phyloP scores from a whole-genome alignment of 306 rosid genomes.

The Casuarina glauca region DNA sequence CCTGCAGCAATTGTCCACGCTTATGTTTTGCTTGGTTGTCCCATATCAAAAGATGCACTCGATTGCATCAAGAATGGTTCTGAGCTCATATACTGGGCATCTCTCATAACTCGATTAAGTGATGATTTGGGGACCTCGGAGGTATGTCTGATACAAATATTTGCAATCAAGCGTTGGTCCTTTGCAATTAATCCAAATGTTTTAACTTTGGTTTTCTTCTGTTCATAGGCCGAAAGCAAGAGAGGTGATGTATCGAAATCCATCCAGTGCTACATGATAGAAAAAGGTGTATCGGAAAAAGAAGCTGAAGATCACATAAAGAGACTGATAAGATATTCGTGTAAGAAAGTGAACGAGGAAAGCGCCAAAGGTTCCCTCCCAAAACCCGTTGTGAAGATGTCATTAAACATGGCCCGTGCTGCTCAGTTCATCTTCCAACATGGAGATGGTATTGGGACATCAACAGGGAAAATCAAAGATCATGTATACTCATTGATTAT shows the following conservation, averaged over 20 bases:
- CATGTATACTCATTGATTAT: conserved; percentile 22
- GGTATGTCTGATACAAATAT: conserved; percentile 7
- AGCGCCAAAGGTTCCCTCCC: conserved; percentile 6
- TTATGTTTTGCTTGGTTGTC: conserved; percentile 10
- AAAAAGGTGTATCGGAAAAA: conserved; percentile 23
- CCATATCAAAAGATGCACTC: conserved; percentile 9
- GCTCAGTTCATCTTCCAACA: conserved; percentile 29
- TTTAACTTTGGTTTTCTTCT: not conserved
- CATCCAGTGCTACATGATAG: conserved; percentile 29
- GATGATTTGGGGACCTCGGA: conserved; percentile 38
- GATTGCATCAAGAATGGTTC: conserved; percentile 19
- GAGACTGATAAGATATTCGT: conserved; percentile 16
- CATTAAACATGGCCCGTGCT: conserved; percentile 32
- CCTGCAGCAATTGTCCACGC: conserved; percentile 30
- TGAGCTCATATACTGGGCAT: conserved; percentile 25
- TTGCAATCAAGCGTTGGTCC: not conserved
- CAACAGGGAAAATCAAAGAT: conserved; percentile 21
- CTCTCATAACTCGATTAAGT: conserved; percentile 21
- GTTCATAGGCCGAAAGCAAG: conserved; percentile 21
- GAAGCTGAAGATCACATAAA: conserved; percentile 19
- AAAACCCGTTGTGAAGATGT: conserved; percentile 14
- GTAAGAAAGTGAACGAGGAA: conserved; percentile 28
- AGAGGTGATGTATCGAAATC: conserved; percentile 41
- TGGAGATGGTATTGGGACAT: conserved; percentile 37
- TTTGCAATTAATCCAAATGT: not conserved